Evolutionary conservation across 805 yeast genomes (phyloP), one percentile per base, ranked within the genome.

Genomic region (Teunomyces lycoperdinae): DNA sequence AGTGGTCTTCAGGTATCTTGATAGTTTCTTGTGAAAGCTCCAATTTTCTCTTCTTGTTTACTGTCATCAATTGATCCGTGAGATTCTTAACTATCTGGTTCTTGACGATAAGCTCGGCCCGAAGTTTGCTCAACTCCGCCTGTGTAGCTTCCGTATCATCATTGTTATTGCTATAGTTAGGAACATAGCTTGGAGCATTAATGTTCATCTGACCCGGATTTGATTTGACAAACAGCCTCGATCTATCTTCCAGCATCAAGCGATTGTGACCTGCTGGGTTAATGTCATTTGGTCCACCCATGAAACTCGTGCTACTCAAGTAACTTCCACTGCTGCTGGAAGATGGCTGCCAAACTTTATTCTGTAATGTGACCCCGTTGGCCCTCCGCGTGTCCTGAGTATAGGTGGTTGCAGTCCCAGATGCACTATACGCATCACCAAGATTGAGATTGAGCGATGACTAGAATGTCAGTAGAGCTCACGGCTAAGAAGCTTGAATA

Each of bases 91-190:
- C 58, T 50, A 74, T 59, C 57, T 69, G 69, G 41, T 84, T 81
- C 58, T 83, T 85, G 44, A 83, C 65, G 48, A 74, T 74, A 44
- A 85, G 57, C 52, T 81, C 81, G 42, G 79, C 63, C 53, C 74
- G 76, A 47, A 79, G 61, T 45, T 68, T 64, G 41, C 77, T 47
- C 43, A 38, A 41, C 29, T 51, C 47, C n/a, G 43, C 10, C 35
- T 38, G 33, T 14, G 45, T 29, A 20, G 42, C 36, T 9, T 26
- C 43, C 11, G 30, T 29, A 6, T 17, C 45, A 7, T 13, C 20
- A 9, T 31, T 26, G 26, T 26, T 40, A 31, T 43, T 36, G 14
- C 44, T 49, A 35, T 49, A 51, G 20, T 38, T 45, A n/a, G 70
- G 68, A 29, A 54, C 57, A 49, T 67, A 68, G 48, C 67, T 63